Base-by-base conservation (phyloP, 78 protist species). In the Planoprotostelium fungivorum region DNA sequence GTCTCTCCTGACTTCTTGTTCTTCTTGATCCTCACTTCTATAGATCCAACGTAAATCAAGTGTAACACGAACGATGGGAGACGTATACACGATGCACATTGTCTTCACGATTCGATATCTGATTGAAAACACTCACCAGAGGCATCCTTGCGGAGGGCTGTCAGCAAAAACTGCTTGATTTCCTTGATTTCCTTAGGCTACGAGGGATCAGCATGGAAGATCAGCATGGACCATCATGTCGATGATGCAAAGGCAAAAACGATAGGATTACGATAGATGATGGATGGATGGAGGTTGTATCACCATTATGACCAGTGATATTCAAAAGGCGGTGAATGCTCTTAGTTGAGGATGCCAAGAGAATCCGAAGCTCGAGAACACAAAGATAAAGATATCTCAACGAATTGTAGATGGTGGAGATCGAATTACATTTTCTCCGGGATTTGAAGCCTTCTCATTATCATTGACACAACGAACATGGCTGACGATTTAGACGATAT, bases 181-280 rank as follows among this genome's bases (percentile, higher is more conserved):
- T 98, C 99, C 89, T 91, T 94, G 89, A 98, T 94, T 90, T 97
- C 94, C 94, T 94, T 92, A 28, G 99, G 99, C 99, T 97, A 1
- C n/a, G 16, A 37, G 28, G 31, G 31, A 34, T 29, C 36, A 89
- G 84, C 34, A 34, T 28, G 35, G 9, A 0, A 88, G 84, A 16
- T 86, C 73, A 51, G 31, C 73, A 51, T 16, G 16, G 5, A 51
- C 16, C 31, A 16, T 51, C 73, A 5, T 51, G 31, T 51, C 5
- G 16, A 51, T 25, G 31, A 51, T 51, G 31, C 73, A 51, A 16
- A 16, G 73, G 73, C 16, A 25, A 25, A 16, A 16, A 51, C 16
- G 73, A 5, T 25, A 16, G 73, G 73, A 51, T 51, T 25, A 25
- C 5, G 73, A 51, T 16, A n/a, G n/a, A n/a, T n/a, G n/a, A 51